Conservation (phyloP, 768 basidiomycete genomes). For the Trametes cinnabarina region DNA sequence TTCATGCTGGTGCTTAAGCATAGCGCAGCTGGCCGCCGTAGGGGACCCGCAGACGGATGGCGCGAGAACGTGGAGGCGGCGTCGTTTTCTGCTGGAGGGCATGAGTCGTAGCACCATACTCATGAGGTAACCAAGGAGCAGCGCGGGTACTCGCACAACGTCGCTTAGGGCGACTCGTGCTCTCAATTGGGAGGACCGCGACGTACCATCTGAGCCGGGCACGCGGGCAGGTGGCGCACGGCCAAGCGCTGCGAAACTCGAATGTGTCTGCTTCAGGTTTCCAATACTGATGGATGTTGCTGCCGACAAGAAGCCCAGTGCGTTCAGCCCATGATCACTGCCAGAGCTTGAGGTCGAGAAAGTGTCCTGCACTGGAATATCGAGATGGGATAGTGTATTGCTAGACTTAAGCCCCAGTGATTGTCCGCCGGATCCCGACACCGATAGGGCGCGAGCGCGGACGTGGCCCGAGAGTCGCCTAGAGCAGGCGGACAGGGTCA, state of each 20-base stretch:
- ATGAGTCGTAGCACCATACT: conserved; percentile 1
- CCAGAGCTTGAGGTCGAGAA: not conserved
- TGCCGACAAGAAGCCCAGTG: not conserved
- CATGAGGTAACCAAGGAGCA: conserved; percentile 8
- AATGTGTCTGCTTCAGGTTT: not conserved
- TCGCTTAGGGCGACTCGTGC: not conserved
- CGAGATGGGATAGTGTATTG: conserved; percentile 1
- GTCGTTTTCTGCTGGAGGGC: conserved; percentile 13
- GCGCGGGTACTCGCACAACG: not conserved
- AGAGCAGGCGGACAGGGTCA: conserved; percentile 4
- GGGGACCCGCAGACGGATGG: conserved; percentile 5
- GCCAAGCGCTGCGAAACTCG: not conserved
- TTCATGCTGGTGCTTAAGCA: conserved; percentile 7
- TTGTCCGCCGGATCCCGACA: conserved; percentile 4
- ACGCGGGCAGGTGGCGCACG: not conserved
- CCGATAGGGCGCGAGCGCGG: conserved; percentile 1
- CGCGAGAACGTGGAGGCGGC: conserved; percentile 3
- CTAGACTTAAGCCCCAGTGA: conserved; percentile 4
- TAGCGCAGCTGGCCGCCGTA: not conserved
- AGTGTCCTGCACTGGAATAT: not conserved
- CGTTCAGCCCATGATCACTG: not conserved
- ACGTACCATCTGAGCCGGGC: not conserved
- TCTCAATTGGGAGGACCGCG: not conserved
- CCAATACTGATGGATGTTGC: not conserved
- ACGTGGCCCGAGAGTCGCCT: conserved; percentile 7